These are phyloP conservation scores for Flaveria bidentis DNA, from an alignment of 129 eudicot genomes.

Conservation along the genomic window DNA sequence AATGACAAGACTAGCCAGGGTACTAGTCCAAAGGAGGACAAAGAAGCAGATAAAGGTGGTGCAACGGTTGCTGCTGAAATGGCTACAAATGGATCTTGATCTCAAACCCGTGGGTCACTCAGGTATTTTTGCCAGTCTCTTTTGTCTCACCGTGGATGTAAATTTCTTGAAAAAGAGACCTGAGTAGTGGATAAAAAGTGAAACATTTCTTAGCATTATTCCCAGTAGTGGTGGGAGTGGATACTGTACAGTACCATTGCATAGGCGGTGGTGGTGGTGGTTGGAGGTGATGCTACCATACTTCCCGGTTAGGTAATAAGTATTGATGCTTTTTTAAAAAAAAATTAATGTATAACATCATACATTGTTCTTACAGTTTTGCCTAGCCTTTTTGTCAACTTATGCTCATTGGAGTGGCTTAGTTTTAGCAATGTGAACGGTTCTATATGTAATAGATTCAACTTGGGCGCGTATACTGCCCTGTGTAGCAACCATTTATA, in stretches of 20 bases:
- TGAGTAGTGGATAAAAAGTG: slow-evolving; percentile 24
- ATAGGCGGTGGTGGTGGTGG: slow-evolving; percentile 36
- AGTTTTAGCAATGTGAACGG: slow-evolving; percentile 33
- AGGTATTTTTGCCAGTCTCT: slow-evolving; percentile 24
- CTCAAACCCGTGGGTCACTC: slow-evolving; percentile 16
- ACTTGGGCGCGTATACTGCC: not conserved
- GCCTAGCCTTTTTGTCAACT: slow-evolving; percentile 22
- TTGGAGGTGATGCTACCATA: slow-evolving; percentile 10
- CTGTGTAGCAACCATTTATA: slow-evolving; percentile 2
- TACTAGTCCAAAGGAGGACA: slow-evolving; percentile 28
- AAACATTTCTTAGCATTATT: slow-evolving; percentile 27
- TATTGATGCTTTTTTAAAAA: slow-evolving; percentile 7
- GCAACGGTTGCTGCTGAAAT: slow-evolving; percentile 47
- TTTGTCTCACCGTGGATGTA: slow-evolving; percentile 26
- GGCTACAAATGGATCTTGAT: slow-evolving; percentile 74
- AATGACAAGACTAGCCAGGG: slow-evolving; percentile 32
- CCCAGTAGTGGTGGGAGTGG: slow-evolving; percentile 41
- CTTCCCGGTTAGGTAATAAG: slow-evolving; percentile 30
- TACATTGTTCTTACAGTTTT: slow-evolving; percentile 31
- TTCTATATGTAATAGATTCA: slow-evolving; percentile 28
- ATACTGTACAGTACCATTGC: slow-evolving; percentile 72
- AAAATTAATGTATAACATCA: slow-evolving; percentile 31
- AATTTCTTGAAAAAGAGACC: slow-evolving; percentile 23
- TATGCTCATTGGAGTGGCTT: slow-evolving; percentile 26
- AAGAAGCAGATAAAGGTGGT: slow-evolving; percentile 27